Evolutionary conservation across 2,329 filamentous ascomycete species (phyloP).

Genomic region (Sporothrix mexicana): DNA sequence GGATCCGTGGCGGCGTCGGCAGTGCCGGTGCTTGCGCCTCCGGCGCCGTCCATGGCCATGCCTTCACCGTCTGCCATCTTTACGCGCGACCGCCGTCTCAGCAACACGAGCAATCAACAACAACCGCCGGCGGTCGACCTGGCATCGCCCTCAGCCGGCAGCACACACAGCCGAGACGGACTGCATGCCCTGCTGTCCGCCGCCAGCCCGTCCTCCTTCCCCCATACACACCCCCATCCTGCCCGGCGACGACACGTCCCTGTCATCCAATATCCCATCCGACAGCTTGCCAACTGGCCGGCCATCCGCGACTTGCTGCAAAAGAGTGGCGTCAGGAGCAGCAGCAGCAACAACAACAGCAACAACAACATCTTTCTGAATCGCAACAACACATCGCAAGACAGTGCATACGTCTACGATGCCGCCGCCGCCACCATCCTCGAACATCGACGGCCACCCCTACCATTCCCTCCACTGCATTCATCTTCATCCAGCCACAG

Average conservation of each 20-base stretch:
- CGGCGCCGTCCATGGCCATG: background rate
- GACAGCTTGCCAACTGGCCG: slow-evolving; percentile 38
- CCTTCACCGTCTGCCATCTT: slow-evolving; percentile 20
- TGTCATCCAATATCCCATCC: slow-evolving; percentile 38
- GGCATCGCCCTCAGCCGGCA: slow-evolving; percentile 29
- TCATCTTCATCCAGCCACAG: background rate
- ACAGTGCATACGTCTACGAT: slow-evolving; percentile 18
- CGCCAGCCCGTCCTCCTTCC: slow-evolving; percentile 25
- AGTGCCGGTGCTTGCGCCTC: background rate
- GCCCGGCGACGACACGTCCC: slow-evolving; percentile 32
- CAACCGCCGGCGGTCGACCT: slow-evolving; percentile 1
- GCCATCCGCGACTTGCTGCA: slow-evolving; percentile 34
- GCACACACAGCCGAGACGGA: slow-evolving; percentile 21
- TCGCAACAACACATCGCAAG: background rate
- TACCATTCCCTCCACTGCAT: background rate
- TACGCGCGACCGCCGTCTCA: slow-evolving; percentile 6
- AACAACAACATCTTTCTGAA: background rate
- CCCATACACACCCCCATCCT: slow-evolving; percentile 14
- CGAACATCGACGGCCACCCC: slow-evolving; percentile 6
- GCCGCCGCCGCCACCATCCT: background rate
- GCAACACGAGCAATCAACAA: slow-evolving; percentile 20
- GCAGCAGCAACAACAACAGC: background rate
- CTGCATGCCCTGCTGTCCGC: slow-evolving; percentile 40
- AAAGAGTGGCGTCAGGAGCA: background rate
- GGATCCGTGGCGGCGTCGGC: background rate